Evolutionary conservation across 352 stramenopile species (phyloP), one percentile per base, ranked within the genome.

Genomic region (Pythium angustatum): DNA sequence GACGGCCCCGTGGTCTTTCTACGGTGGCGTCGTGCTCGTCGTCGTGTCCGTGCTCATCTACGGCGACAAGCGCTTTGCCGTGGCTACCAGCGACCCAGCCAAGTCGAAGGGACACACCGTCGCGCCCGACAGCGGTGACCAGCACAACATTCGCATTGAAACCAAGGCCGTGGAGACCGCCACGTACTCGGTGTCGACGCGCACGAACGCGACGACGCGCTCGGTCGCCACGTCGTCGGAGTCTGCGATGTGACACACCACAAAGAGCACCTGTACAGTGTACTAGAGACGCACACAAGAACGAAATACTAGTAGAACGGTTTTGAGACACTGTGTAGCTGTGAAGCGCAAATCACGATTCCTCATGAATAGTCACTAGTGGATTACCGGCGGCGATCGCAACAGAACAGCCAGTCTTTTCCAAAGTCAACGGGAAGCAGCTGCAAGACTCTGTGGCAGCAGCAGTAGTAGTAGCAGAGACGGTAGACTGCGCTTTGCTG

Each of bases 21-120:
- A 94, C 78, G 70, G 77, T 19, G 85, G 87, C 27, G 85, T 93
- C 4, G 45, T 88, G 22, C 73, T 96, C 22, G 85, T 94, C 17
- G 81, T 94, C 27, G 74, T 72, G 12, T 91, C 87, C 1, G 85
- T 96, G 34, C 91, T 96, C 61, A 85, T 96, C 66, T 96, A 96
- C 58, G 80, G 87, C 4, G 87, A 96, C 68, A 89, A 83, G 52
- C 81, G 83, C 36, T 94, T 94, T 60, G 85, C 68, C 5, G 48
- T 64, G 51, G 79, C 62, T 0, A 43, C 59, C 15, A 65, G n/a
- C 12, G 72, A 79, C 34, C 47, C 71, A 15, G 45, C 64, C 41
- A 75, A 75, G 59, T 49, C 64, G 34, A 75, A 75, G 59, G 53
- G 51, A 15, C 60, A 67, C 27, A 30, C 47, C 8, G 66, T 81